Conservation (phyloP, 441 rosid species). For the Populus hybrid region DNA sequence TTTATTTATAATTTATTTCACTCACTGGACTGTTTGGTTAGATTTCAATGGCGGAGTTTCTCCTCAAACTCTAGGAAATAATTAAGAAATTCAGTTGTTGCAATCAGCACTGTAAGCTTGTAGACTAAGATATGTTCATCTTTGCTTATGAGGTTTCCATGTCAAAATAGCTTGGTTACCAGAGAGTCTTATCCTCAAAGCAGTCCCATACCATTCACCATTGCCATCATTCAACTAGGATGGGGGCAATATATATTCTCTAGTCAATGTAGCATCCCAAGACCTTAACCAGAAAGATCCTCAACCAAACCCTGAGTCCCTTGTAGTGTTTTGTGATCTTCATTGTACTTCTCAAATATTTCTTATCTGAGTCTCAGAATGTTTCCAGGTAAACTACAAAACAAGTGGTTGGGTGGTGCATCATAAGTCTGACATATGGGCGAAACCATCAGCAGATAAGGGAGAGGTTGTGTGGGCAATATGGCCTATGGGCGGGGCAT, state of each 20-base stretch:
- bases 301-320: background rate
- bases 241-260: background rate
- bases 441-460: conserved; percentile 56
- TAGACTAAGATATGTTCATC: background rate
- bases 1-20: background rate
- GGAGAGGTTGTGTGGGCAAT: conserved; percentile 49
- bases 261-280: background rate
- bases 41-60: conserved; percentile 31
- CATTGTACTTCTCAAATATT: background rate
- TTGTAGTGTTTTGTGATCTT: background rate
- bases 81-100: conserved; percentile 12
- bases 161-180: background rate
- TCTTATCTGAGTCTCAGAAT: conserved; percentile 8
- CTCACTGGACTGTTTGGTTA: background rate
- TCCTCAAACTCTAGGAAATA: conserved; percentile 55
- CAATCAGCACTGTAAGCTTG: background rate
- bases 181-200: background rate
- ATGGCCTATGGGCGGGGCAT: conserved; percentile 78
- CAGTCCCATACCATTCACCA: background rate
- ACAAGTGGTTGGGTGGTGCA: conserved; percentile 68
- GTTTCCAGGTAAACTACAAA: conserved; percentile 54
- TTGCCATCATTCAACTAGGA: background rate
- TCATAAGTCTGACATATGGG: conserved; percentile 69
- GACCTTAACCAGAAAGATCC: background rate
- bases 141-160: background rate